Evolutionary conservation across 768 basidiomycete species (phyloP).

Genomic region (Phaeotremella skinneri): DNA sequence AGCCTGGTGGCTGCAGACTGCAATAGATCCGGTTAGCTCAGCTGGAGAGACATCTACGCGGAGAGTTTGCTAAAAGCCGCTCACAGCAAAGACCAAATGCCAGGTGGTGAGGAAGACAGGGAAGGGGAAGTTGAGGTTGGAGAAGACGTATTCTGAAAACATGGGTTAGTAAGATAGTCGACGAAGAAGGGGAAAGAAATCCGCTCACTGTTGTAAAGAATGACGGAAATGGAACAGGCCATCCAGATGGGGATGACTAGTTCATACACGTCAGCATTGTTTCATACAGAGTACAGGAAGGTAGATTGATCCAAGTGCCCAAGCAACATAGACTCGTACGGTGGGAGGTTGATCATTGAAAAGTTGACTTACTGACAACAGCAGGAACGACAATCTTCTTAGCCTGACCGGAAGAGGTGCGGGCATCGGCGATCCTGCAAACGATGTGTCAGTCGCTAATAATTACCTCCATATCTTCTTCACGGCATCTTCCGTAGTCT

Average conservation of each 20-base stretch:
- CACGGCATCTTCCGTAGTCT: not conserved
- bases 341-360: not conserved
- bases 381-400: conserved; percentile 50
- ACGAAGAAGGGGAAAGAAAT: conserved; percentile 53
- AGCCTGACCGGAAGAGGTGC: conserved; percentile 27
- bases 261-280: not conserved
- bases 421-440: conserved; percentile 30
- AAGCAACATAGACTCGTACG: not conserved
- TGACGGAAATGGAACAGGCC: conserved; percentile 78
- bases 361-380: conserved; percentile 39
- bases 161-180: not conserved
- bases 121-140: conserved; percentile 70
- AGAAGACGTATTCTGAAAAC: conserved; percentile 48
- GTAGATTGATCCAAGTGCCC: not conserved
- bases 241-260: conserved; percentile 81
- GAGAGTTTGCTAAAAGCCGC: conserved; percentile 15
- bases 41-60: conserved; percentile 3
- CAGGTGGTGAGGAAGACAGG: conserved; percentile 92
- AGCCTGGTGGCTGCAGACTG: conserved; percentile 47
- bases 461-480: not conserved
- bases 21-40: not conserved
- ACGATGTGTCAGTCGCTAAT: not conserved
- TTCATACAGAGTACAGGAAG: not conserved
- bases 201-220: conserved; percentile 87
- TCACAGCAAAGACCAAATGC: conserved; percentile 69